These are phyloP conservation scores for Aspergillus clavatus DNA, from an alignment of 2,329 filamentous ascomycete genomes.

Conservation along the genomic window DNA sequence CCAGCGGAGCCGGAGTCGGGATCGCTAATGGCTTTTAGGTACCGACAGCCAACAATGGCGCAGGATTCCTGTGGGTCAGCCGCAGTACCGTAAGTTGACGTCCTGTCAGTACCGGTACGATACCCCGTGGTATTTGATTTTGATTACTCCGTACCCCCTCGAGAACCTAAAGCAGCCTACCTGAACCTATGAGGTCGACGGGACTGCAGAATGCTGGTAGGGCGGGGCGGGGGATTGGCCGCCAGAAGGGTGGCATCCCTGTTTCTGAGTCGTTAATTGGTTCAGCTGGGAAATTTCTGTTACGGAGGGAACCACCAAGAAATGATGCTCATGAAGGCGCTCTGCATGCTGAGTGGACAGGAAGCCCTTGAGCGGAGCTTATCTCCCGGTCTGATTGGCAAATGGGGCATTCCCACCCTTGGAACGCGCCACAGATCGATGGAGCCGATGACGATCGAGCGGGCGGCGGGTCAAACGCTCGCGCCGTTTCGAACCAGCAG, in stretches of 20 bases:
- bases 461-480: conserved; percentile 26
- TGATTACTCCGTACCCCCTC: no score
- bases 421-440: conserved; percentile 27
- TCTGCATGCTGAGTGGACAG: conserved; percentile 23
- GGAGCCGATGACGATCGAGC: conserved; percentile 31
- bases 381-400: conserved; percentile 16
- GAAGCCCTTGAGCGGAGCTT: conserved; percentile 11
- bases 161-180: no score
- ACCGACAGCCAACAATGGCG: neutral
- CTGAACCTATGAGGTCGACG: no score
- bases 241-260: no score
- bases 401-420: conserved; percentile 18
- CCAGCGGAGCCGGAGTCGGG: conserved; percentile 3
- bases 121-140: no score
- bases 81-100: neutral
- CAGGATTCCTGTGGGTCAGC: neutral
- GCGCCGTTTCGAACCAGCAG: conserved; percentile 19
- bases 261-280: neutral
- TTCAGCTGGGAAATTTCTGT: neutral
- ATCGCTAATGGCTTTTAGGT: neutral
- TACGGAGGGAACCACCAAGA: conserved; percentile 2
- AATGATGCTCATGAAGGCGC: conserved; percentile 16
- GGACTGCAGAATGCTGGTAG: no score
- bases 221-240: no score
- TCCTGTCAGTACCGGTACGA: no score